These are phyloP conservation scores for Daldinia grandis DNA, from an alignment of 495 filamentous ascomycete genomes.

Conservation along the genomic window DNA sequence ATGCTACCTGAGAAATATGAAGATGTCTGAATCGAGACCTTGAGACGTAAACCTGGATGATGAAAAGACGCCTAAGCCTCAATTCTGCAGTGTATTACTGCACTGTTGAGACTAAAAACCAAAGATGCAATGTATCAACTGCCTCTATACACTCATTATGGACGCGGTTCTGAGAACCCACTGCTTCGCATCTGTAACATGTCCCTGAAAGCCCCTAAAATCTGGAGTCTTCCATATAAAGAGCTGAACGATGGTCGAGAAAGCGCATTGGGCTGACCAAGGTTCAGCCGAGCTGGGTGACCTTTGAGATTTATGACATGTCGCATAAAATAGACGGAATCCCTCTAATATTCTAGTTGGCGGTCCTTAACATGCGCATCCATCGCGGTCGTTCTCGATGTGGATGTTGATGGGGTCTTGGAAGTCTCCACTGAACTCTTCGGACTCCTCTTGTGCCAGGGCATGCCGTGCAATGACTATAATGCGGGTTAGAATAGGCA, in stretches of 20 bases:
- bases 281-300: neutral
- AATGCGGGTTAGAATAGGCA: constrained; percentile 16
- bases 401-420: constrained; percentile 97
- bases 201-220: constrained; percentile 18
- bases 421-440: constrained; percentile 91
- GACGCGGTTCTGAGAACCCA: constrained; percentile 1
- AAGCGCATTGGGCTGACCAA: constrained; percentile 18
- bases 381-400: constrained; percentile 87
- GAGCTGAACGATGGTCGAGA: constrained; percentile 35
- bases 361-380: constrained; percentile 81
- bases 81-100: constrained; percentile 9
- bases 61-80: constrained; percentile 24
- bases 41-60: constrained; percentile 21
- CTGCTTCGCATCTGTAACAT: constrained; percentile 12
- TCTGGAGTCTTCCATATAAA: constrained; percentile 24
- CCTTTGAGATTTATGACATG: neutral
- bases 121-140: constrained; percentile 32
- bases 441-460: constrained; percentile 93
- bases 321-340: constrained; percentile 1
- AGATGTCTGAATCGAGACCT: constrained; percentile 25
- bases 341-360: constrained; percentile 3
- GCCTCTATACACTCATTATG: constrained; percentile 33
- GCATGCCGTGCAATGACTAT: constrained; percentile 97
- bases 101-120: constrained; percentile 8
- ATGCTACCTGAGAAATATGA: constrained; percentile 26